These are phyloP conservation scores for Crithidia fasciculata DNA, from an alignment of 208 protist species.

Conservation along the genomic window DNA sequence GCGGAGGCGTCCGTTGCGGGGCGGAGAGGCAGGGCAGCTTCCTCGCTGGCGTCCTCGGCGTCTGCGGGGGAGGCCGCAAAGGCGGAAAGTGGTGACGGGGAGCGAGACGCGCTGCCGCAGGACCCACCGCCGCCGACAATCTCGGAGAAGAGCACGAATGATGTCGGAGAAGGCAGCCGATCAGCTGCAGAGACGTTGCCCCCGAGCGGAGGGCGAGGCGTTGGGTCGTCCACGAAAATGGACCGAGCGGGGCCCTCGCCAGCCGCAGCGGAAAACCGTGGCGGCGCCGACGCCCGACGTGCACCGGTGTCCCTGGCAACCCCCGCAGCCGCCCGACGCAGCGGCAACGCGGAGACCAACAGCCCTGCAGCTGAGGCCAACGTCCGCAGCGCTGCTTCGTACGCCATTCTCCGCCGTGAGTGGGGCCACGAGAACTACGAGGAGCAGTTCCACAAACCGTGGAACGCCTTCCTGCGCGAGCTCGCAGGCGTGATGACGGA, in stretches of 20 bases:
- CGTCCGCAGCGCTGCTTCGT: constrained; percentile 33
- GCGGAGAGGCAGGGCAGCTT: neutral
- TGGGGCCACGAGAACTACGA: constrained; percentile 58
- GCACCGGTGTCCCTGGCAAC: neutral
- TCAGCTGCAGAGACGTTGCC: no score
- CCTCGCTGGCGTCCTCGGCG: no score
- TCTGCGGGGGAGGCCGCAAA: no score
- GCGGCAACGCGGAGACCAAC: neutral
- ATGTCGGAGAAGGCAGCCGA: no score
- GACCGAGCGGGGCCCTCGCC: neutral
- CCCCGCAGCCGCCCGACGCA: neutral
- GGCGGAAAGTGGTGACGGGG: no score
- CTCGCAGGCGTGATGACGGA: constrained; percentile 40
- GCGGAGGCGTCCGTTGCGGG: neutral
- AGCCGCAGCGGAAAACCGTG: neutral
- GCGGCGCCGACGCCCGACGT: neutral
- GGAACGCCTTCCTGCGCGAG: constrained; percentile 42
- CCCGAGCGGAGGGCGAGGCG: no score
- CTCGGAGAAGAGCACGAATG: no score
- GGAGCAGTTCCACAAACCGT: constrained; percentile 46
- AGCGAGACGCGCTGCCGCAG: no score
- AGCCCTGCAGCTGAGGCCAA: neutral
- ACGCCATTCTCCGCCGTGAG: constrained; percentile 43
- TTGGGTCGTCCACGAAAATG: neutral
- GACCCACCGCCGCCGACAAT: no score